Evolutionary conservation across 2,329 filamentous ascomycete genomes (phyloP).

Genomic region (Nigrospora sphaerica): DNA sequence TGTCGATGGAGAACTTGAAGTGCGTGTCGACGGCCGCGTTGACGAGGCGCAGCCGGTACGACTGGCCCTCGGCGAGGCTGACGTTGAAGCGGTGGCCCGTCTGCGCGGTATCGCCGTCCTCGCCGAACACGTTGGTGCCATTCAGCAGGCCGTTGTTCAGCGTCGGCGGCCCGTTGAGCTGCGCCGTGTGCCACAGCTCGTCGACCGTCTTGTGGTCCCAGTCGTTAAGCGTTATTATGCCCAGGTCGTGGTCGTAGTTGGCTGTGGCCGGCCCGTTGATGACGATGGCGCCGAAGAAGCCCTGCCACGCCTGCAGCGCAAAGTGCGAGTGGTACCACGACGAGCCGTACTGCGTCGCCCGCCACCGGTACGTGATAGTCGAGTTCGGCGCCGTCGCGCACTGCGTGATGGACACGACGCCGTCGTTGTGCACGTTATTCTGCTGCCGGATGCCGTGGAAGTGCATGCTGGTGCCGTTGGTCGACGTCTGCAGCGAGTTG

Average conservation of each 20-base stretch:
- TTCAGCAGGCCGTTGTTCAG: constrained; percentile 35
- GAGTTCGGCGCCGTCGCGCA: constrained; percentile 44
- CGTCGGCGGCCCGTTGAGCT: constrained; percentile 22
- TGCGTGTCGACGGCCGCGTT: constrained; percentile 31
- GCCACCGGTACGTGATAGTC: constrained; percentile 49
- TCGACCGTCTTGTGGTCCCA: constrained; percentile 44
- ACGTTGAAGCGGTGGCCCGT: constrained; percentile 26
- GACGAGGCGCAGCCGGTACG: constrained; percentile 38
- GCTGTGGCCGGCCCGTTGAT: constrained; percentile 53
- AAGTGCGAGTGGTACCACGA: constrained; percentile 59
- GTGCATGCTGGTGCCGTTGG: constrained; percentile 56
- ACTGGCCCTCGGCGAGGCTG: constrained; percentile 31
- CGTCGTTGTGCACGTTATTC: constrained; percentile 47
- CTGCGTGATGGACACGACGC: constrained; percentile 42
- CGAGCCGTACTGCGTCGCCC: constrained; percentile 45
- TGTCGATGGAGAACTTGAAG: constrained; percentile 40
- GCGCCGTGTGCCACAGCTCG: constrained; percentile 21
- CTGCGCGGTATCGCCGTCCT: constrained; percentile 9
- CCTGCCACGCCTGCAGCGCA: constrained; percentile 40
- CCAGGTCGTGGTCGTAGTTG: constrained; percentile 58
- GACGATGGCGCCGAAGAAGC: constrained; percentile 52
- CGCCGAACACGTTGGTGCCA: constrained; percentile 24
- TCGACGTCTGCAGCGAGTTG: constrained; percentile 36
- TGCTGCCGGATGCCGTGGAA: constrained; percentile 57
- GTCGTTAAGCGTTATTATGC: constrained; percentile 50